phyloP scores from a whole-genome alignment of 192 early-diverging fungal genomes.

The Obelidium mucronatum region DNA sequence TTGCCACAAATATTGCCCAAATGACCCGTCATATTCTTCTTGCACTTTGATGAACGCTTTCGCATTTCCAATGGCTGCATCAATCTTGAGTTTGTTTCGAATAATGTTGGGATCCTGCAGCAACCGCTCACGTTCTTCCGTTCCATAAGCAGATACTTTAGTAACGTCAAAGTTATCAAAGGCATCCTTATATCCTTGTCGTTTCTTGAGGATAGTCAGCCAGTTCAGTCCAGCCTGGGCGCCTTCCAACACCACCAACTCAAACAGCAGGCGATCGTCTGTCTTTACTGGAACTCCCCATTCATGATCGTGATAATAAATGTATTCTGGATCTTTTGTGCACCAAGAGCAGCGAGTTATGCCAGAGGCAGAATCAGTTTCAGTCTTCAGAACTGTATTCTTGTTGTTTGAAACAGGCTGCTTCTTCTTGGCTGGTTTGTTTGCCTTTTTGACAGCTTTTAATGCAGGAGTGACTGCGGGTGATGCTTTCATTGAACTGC shows the following conservation, averaged over 20 bases:
- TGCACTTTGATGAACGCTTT: constrained; percentile 32
- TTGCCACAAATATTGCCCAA: constrained; percentile 34
- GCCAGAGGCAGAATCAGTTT: not conserved
- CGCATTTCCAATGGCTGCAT: constrained; percentile 22
- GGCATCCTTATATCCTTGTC: constrained; percentile 17
- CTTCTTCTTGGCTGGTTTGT: not conserved
- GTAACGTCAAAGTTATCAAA: constrained; percentile 33
- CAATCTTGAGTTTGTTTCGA: constrained; percentile 33
- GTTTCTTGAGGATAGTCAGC: constrained; percentile 26
- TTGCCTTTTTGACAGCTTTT: not conserved
- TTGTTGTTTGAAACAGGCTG: not conserved
- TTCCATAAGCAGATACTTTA: not conserved
- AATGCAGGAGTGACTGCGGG: not conserved
- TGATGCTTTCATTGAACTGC: not conserved
- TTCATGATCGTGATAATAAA: constrained; percentile 23
- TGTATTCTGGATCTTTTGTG: constrained; percentile 20
- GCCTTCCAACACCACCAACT: constrained; percentile 18
- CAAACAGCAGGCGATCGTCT: constrained; percentile 29
- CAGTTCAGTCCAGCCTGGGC: constrained; percentile 38
- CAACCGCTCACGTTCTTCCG: constrained; percentile 9
- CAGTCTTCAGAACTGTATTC: not conserved
- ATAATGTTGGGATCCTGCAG: constrained; percentile 24
- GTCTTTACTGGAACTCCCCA: constrained; percentile 12
- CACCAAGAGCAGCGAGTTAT: constrained; percentile 17
- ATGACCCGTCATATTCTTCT: constrained; percentile 38